A percentile compares a stretch with the other conserved stretches of the same genome.
Conservation (phyloP, 2,329 filamentous ascomycete species). For the Beauveria sp. region DNA sequence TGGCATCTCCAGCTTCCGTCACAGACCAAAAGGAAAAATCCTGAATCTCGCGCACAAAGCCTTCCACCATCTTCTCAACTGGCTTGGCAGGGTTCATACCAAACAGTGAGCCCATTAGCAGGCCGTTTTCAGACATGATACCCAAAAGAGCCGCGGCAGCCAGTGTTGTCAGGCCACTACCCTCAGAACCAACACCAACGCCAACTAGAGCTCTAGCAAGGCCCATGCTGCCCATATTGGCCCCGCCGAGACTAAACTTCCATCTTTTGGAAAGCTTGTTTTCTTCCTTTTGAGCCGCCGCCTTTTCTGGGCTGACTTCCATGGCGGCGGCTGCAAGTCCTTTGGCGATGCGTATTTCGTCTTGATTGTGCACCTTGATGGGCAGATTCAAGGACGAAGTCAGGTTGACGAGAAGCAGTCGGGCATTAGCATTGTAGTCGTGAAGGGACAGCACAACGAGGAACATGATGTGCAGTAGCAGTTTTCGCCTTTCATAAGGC, state of each 20-base stretch:
- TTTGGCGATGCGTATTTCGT: conserved; percentile 68
- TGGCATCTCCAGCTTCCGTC: conserved; percentile 34
- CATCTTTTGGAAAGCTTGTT: conserved; percentile 58
- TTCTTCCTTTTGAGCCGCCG: conserved; percentile 43
- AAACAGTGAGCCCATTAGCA: conserved; percentile 77
- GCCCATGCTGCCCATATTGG: conserved; percentile 55
- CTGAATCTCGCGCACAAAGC: conserved; percentile 77
- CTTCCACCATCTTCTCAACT: conserved; percentile 78
- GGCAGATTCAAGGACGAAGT: conserved; percentile 65
- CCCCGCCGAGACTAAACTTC: conserved; percentile 52
- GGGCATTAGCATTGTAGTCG: conserved; percentile 67
- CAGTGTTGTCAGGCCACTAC: conserved; percentile 67
- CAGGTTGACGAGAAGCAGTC: conserved; percentile 62
- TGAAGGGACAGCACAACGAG: conserved; percentile 69
- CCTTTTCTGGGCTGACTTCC: conserved; percentile 25
- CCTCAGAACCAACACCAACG: conserved; percentile 70
- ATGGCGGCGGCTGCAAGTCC: conserved; percentile 69
- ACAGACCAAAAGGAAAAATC: conserved; percentile 84
- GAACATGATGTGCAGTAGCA: conserved; percentile 65
- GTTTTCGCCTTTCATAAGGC: conserved; percentile 50
- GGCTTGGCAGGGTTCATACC: conserved; percentile 85
- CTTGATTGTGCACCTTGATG: conserved; percentile 53
- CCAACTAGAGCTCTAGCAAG: conserved; percentile 70
- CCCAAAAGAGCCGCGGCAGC: conserved; percentile 74
- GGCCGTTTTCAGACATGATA: conserved; percentile 67